These are phyloP conservation scores for Dipodascopsis uninucleata DNA, from an alignment of 805 yeast species.

Conservation along the genomic window DNA sequence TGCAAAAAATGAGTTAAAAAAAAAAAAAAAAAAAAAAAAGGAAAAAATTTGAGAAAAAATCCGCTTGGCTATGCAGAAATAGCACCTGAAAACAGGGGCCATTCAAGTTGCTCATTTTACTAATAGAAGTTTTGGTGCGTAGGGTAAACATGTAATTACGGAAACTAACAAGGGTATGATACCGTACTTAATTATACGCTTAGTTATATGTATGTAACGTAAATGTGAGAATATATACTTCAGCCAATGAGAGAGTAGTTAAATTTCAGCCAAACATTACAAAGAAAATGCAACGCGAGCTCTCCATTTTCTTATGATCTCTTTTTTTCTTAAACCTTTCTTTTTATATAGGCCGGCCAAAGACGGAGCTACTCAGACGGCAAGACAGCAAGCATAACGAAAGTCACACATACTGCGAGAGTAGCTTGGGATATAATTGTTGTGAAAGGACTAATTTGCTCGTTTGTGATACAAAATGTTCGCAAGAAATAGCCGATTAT, in stretches of 20 bases:
- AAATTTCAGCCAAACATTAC: too few species aligned
- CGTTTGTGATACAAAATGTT: constrained; percentile 8
- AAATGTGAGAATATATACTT: too few species aligned
- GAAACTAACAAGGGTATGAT: too few species aligned
- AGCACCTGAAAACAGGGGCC: constrained; percentile 5
- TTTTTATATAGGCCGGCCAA: too few species aligned
- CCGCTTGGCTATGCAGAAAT: background rate
- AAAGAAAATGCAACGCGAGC: too few species aligned
- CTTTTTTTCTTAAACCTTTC: too few species aligned
- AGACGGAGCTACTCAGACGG: constrained; percentile 2
- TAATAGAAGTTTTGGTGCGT: constrained; percentile 1
- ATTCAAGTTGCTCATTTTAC: too few species aligned
- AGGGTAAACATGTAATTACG: constrained; percentile 2
- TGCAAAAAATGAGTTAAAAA: constrained; percentile 24
- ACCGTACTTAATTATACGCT: too few species aligned
- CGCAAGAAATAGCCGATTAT: constrained; percentile 16
- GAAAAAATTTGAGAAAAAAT: background rate
- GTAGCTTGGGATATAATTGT: constrained; percentile 1
- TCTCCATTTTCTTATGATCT: too few species aligned
- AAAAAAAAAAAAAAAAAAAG: background rate
- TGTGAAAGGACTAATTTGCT: background rate
- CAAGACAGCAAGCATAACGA: background rate
- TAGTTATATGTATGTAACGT: too few species aligned
- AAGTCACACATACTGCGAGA: background rate
- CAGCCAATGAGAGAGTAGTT: too few species aligned